phyloP scores from a whole-genome alignment of 2,329 filamentous ascomycete genomes.

The Verticillium albo-atrum region DNA sequence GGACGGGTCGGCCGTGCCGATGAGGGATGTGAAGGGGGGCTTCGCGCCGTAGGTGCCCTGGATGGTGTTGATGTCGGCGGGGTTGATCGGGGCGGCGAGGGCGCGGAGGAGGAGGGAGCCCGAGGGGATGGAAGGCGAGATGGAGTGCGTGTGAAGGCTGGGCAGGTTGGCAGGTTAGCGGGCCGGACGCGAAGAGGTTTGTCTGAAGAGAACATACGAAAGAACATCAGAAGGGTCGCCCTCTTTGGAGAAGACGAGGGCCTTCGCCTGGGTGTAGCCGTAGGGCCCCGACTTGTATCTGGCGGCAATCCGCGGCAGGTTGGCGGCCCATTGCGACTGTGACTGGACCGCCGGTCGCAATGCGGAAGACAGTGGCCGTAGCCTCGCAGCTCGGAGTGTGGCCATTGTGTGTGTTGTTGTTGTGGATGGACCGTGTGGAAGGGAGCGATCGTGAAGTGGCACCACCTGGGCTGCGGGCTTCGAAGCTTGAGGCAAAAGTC shows the following conservation, averaged over 20 bases:
- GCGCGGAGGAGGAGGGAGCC: slow-evolving; percentile 72
- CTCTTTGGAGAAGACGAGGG: slow-evolving; percentile 69
- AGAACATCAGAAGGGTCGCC: slow-evolving; percentile 72
- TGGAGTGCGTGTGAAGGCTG: slow-evolving; percentile 70
- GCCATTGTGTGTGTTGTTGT: background rate
- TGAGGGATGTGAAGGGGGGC: slow-evolving; percentile 67
- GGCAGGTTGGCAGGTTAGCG: background rate
- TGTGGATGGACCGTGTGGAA: background rate
- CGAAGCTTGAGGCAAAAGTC: background rate
- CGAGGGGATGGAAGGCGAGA: slow-evolving; percentile 66
- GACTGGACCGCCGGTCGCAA: slow-evolving; percentile 1
- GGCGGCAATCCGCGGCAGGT: slow-evolving; percentile 16
- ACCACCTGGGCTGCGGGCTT: background rate
- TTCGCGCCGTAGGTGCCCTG: slow-evolving; percentile 93
- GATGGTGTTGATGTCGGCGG: slow-evolving; percentile 95
- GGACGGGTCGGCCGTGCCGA: slow-evolving; percentile 73
- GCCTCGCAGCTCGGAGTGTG: slow-evolving; percentile 2
- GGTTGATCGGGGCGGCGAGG: slow-evolving; percentile 90
- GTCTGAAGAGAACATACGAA: too few species aligned
- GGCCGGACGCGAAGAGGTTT: too few species aligned
- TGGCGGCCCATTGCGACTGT: background rate
- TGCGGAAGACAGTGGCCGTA: slow-evolving; percentile 8
- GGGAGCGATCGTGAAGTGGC: background rate
- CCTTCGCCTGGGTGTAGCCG: slow-evolving; percentile 80
- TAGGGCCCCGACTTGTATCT: slow-evolving; percentile 59